These are phyloP conservation scores for Tubosaeta sp. DNA, from an alignment of 768 basidiomycete species.

Conservation along the genomic window DNA sequence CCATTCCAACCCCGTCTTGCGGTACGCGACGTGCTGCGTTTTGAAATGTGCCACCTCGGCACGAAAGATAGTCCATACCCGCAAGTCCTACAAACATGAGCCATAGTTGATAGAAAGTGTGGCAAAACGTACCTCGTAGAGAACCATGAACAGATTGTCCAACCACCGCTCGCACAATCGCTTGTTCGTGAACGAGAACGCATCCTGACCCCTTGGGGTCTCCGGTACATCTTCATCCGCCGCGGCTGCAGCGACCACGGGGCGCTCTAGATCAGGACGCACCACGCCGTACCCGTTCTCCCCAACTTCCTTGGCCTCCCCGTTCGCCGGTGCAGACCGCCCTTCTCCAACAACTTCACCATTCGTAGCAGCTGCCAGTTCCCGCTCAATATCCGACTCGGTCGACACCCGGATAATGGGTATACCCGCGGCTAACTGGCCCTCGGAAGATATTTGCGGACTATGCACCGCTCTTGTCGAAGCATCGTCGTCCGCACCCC, in stretches of 20 bases:
- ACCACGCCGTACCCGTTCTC: slow-evolving; percentile 14
- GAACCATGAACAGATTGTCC: slow-evolving; percentile 96
- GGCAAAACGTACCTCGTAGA: slow-evolving; percentile 73
- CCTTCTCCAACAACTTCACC: slow-evolving; percentile 16
- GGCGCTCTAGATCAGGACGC: slow-evolving; percentile 32
- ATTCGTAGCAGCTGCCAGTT: slow-evolving; percentile 28
- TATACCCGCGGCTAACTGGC: slow-evolving; percentile 28
- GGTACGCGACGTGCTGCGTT: slow-evolving; percentile 95
- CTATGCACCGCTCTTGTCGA: slow-evolving; percentile 59
- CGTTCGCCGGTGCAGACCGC: not conserved
- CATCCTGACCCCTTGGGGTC: slow-evolving; percentile 41
- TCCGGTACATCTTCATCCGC: slow-evolving; percentile 22
- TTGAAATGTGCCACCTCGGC: slow-evolving; percentile 99
- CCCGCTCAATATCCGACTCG: slow-evolving; percentile 56
- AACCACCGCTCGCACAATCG: slow-evolving; percentile 96
- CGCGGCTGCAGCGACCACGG: slow-evolving; percentile 36
- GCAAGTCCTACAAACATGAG: slow-evolving; percentile 61
- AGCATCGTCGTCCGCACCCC: slow-evolving; percentile 56
- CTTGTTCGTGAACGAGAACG: slow-evolving; percentile 94
- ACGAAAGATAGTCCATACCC: slow-evolving; percentile 98
- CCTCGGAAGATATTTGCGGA: slow-evolving; percentile 30
- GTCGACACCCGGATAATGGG: slow-evolving; percentile 78
- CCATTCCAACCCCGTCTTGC: slow-evolving; percentile 97
- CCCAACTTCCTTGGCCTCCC: slow-evolving; percentile 21
- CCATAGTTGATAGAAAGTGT: not conserved